Evolutionary conservation across 257 asterid genomes (phyloP), one percentile per base, ranked within the genome.

Genomic region (Linaria vulgaris): DNA sequence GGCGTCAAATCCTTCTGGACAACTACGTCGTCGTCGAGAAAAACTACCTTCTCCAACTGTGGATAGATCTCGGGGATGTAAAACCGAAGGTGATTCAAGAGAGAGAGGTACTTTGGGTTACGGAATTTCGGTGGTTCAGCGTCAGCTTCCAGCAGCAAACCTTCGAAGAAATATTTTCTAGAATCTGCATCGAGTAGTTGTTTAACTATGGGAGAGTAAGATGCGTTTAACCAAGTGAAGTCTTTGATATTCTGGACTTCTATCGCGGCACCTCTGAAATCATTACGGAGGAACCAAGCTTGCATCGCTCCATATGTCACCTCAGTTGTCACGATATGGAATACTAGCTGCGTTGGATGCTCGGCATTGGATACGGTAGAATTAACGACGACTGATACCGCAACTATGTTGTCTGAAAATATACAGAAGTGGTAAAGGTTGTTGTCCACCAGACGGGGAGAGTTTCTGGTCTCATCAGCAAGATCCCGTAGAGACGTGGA

Each of bases 1-100:
- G 94, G 90, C 11, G 85, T 84, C 51, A 91, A 70, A 81, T 91
- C 96, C 77, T 91, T 88, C 74, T 86, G 97, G 22, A 86, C 91
- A 39, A 91, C 91, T 2, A 88, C 85, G 30, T 88, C 97, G 15
- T 88, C 96, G 9, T 88, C 96, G 1, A 91, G 94, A 61, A 91
- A 88, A 63, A 91, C 88, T 24, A 88, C 77, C 81, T 91, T 91
- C 66, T 88, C 96, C 78, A 91, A 45, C 63, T 88, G 86, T 0
- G 97, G 94, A 63, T 84, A 91, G 27, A 88, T 81, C 52, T 88
- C 94, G 1, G 96, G 95, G 69, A 91, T 79, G 78, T 88, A 91
- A 83, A 91, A 88, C 3, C 91, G 86, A 5, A 91, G 88, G 72
- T 88, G 91, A 70, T 84, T 85, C 80, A 86, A 55, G 47, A 82